These are phyloP conservation scores for Monosporascus sp. DNA, from an alignment of 2,329 filamentous ascomycete genomes.

Conservation along the genomic window DNA sequence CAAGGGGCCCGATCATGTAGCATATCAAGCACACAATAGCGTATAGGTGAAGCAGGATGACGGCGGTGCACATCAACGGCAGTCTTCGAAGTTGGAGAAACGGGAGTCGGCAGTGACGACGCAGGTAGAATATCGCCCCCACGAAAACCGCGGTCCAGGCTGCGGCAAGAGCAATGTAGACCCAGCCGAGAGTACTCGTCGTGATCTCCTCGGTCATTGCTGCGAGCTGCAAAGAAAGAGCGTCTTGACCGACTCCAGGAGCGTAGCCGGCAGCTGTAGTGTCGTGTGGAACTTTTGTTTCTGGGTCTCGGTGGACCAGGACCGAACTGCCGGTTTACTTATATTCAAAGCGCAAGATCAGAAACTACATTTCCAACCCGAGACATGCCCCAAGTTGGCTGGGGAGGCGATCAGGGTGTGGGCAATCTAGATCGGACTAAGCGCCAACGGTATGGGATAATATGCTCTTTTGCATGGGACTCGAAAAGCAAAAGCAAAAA, in stretches of 20 bases:
- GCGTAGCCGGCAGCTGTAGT: background rate
- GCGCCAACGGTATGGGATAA: background rate
- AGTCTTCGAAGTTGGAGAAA: slow-evolving; percentile 28
- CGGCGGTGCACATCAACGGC: slow-evolving; percentile 17
- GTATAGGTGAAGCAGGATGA: slow-evolving; percentile 17
- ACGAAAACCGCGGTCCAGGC: slow-evolving; percentile 16
- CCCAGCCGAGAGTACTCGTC: slow-evolving; percentile 8
- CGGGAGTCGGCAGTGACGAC: slow-evolving; percentile 16
- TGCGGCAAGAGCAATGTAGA: slow-evolving; percentile 9
- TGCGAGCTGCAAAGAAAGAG: background rate
- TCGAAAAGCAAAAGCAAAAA: background rate
- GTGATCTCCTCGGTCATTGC: background rate
- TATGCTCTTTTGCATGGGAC: background rate
- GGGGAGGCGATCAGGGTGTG: background rate
- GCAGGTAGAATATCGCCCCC: slow-evolving; percentile 18
- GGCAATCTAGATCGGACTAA: background rate
- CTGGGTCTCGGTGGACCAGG: background rate
- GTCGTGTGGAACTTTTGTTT: background rate
- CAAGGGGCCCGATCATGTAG: slow-evolving; percentile 23
- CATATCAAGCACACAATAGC: slow-evolving; percentile 24
- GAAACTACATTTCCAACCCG: background rate
- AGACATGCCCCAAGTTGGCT: background rate
- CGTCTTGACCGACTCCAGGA: background rate
- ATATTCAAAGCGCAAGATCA: background rate
- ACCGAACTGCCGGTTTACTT: background rate